phyloP scores from a whole-genome alignment of 2,329 filamentous ascomycete species.

The Tricladium varicosporioides region DNA sequence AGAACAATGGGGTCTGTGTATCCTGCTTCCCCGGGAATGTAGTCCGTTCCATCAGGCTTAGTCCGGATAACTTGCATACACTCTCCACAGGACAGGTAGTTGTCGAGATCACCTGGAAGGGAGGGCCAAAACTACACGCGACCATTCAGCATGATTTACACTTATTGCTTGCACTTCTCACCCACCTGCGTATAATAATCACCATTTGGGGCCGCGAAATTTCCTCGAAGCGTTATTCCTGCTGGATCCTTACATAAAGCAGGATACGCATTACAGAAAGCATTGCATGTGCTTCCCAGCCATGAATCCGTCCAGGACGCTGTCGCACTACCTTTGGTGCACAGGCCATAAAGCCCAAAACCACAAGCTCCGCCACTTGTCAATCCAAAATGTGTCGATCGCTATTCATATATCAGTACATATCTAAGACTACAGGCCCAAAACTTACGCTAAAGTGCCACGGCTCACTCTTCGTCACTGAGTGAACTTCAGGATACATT shows the following conservation, averaged over 20 bases:
- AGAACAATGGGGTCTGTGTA: slow-evolving; percentile 20
- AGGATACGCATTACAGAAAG: slow-evolving; percentile 16
- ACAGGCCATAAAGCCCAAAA: slow-evolving; percentile 14
- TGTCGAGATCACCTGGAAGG: slow-evolving; percentile 17
- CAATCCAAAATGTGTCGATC: slow-evolving; percentile 14
- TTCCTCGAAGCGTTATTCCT: slow-evolving; percentile 9
- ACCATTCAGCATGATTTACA: background rate
- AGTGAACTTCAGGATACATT: slow-evolving; percentile 7
- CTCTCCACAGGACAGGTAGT: slow-evolving; percentile 22
- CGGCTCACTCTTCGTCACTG: slow-evolving; percentile 5
- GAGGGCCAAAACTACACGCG: slow-evolving; percentile 17
- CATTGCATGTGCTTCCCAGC: slow-evolving; percentile 8
- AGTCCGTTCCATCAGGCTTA: slow-evolving; percentile 18
- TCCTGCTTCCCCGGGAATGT: slow-evolving; percentile 15
- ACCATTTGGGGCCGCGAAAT: slow-evolving; percentile 16
- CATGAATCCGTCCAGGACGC: slow-evolving; percentile 14
- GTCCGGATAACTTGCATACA: slow-evolving; percentile 19
- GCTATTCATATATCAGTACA: background rate
- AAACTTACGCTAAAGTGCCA: slow-evolving; percentile 14
- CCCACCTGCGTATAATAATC: slow-evolving; percentile 20
- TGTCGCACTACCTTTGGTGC: slow-evolving; percentile 10
- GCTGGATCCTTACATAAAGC: slow-evolving; percentile 12
- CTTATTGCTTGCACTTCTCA: background rate
- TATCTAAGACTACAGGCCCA: background rate
- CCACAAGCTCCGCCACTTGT: slow-evolving; percentile 15